A percentile compares a stretch with the other conserved stretches of the same genome.
phyloP scores from a whole-genome alignment of 73 alveolate genomes.

The Paramecium sonneborni region DNA sequence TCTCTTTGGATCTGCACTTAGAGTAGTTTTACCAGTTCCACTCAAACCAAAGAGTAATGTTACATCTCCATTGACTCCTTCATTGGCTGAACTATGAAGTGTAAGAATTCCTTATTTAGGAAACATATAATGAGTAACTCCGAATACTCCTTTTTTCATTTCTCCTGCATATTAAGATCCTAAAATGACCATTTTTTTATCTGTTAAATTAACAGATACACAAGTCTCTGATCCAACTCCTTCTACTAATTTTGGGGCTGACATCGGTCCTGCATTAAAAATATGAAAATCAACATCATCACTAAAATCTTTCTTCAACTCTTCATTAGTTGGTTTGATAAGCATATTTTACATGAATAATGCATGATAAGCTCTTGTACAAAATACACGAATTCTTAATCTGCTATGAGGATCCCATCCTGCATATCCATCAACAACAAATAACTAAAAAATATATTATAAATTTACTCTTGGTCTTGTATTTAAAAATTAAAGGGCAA shows the following conservation, averaged over 20 bases:
- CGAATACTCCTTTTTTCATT: conserved; percentile 96
- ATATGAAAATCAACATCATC: conserved; percentile 81
- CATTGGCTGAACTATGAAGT: conserved; percentile 93
- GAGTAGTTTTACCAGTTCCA: conserved; percentile 98
- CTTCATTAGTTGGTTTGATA: conserved; percentile 85
- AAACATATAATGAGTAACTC: conserved; percentile 90
- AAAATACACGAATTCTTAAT: conserved; percentile 80
- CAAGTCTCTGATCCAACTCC: conserved; percentile 91
- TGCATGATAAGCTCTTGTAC: conserved; percentile 94
- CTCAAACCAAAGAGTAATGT: conserved; percentile 93
- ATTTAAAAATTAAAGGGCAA: conserved; percentile 81
- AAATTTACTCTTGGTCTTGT: conserved; percentile 71
- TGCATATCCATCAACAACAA: conserved; percentile 93
- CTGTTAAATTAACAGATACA: conserved; percentile 82
- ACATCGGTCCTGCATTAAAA: conserved; percentile 93
- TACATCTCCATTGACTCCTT: conserved; percentile 88
- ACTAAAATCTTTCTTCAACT: conserved; percentile 70
- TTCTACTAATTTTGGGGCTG: conserved; percentile 82
- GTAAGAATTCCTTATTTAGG: conserved; percentile 90
- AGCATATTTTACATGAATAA: conserved; percentile 96
- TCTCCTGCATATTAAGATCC: conserved; percentile 98
- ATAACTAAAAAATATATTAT: conserved; percentile 47
- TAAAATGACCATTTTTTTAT: conserved; percentile 84
- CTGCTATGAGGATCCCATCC: conserved; percentile 96
- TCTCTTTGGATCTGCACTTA: conserved; percentile 95